These are phyloP conservation scores for Plasmodium yoelii DNA, from an alignment of 169 alveolate species.

Conservation along the genomic window DNA sequence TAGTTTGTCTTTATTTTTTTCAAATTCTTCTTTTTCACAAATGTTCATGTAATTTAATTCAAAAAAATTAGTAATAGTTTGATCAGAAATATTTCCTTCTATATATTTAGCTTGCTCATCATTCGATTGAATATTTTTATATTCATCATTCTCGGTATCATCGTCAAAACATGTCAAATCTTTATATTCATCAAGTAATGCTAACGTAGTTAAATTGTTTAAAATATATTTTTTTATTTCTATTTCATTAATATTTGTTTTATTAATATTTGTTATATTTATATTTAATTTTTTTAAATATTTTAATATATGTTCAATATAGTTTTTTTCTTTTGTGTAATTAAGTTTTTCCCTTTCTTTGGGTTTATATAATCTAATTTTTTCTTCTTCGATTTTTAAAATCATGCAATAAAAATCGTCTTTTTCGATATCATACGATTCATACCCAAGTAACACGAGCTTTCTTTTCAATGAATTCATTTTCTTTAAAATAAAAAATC, in stretches of 20 bases:
- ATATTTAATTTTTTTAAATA: slow-evolving; percentile 61
- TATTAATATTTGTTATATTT: slow-evolving; percentile 33
- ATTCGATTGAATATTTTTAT: background rate
- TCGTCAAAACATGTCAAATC: slow-evolving; percentile 37
- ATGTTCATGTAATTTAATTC: slow-evolving; percentile 18
- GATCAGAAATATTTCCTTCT: background rate
- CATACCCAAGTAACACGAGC: slow-evolving; percentile 32
- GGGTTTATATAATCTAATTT: slow-evolving; percentile 63
- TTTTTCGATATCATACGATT: slow-evolving; percentile 18
- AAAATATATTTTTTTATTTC: slow-evolving; percentile 39
- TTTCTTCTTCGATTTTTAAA: slow-evolving; percentile 70
- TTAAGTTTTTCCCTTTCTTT: slow-evolving; percentile 75
- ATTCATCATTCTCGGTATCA: background rate
- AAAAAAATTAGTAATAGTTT: slow-evolving; percentile 24
- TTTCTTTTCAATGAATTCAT: slow-evolving; percentile 66
- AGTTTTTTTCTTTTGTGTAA: slow-evolving; percentile 51
- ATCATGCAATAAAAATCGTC: slow-evolving; percentile 60
- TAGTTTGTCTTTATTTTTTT: background rate
- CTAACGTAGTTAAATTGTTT: slow-evolving; percentile 56
- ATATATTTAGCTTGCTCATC: background rate
- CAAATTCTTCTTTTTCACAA: slow-evolving; percentile 18
- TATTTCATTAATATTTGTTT: slow-evolving; percentile 45
- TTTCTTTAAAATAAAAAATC: background rate
- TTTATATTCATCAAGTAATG: slow-evolving; percentile 70
- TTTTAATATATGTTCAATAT: slow-evolving; percentile 64